phyloP scores from a whole-genome alignment of 2,329 filamentous ascomycete genomes.

The Aspergillus piperis region DNA sequence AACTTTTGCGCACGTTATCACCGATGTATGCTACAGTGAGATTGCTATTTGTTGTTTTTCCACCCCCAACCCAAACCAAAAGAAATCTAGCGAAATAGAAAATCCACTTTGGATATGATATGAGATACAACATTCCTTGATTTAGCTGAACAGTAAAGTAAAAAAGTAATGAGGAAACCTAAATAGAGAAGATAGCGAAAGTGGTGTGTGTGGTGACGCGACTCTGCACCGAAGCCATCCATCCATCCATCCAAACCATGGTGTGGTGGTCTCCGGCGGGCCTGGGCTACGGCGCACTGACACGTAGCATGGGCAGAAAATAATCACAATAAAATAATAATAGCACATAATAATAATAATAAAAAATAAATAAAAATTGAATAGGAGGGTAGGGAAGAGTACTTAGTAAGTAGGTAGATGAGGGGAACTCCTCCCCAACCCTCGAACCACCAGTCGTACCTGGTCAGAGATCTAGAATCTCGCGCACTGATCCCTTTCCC shows the following conservation, averaged over 20 bases:
- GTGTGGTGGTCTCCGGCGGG: not conserved
- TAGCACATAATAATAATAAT: not conserved
- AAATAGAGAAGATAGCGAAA: too few species aligned
- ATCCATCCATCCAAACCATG: too few species aligned
- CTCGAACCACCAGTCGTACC: slow-evolving; percentile 2
- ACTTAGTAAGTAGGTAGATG: not conserved
- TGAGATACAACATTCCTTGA: too few species aligned
- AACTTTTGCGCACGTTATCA: too few species aligned
- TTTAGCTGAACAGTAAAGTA: too few species aligned
- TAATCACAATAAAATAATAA: not conserved
- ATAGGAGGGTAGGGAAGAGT: slow-evolving; percentile 5
- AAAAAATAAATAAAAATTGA: not conserved
- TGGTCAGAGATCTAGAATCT: slow-evolving; percentile 22
- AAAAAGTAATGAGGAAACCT: too few species aligned
- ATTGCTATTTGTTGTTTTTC: not conserved
- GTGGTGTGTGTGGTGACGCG: too few species aligned
- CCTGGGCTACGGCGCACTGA: not conserved
- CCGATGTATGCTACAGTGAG: not conserved
- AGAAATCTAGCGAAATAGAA: not conserved
- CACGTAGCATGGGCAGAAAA: slow-evolving; percentile 8
- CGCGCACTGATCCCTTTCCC: slow-evolving; percentile 18
- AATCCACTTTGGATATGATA: too few species aligned
- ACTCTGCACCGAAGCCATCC: too few species aligned
- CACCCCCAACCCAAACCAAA: not conserved
- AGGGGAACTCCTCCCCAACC: not conserved